Evolutionary conservation across 140 eudicot genomes (phyloP), one percentile per base, ranked within the genome.

Genomic region (Stevia rebaudiana): DNA sequence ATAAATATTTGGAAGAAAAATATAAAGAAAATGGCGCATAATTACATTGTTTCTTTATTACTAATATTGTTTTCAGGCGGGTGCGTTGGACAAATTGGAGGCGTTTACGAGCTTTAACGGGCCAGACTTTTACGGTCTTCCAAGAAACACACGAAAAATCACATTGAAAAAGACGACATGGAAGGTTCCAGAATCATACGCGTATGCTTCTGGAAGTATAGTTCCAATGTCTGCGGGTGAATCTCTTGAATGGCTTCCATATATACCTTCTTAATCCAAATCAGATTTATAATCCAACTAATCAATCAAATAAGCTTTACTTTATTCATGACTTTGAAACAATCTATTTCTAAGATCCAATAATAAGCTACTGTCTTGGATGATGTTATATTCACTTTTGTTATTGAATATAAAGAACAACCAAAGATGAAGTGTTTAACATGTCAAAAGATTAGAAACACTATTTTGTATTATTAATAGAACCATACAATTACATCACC

Each of bases 51-150:
- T 12, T 25, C 28, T 68, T 8, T 33, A 3, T 9, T 54, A 1
- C 0, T 66, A 44, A 53, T 30, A 42, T 35, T 56, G 47, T 39
- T 43, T 21, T 47, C 79, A 91, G 98, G 98, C 89, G n/a, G 90
- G 90, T 65, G 98, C 95, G 46, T 69, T 92, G 9, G 98, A 92
- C 84, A 88, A 92, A 83, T 67, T 92, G 54, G 98, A 92, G 74
- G 97, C 94, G 2, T 92, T 92, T 56, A 83, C 97, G 7, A 92
- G 98, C 82, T 88, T 92, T 67, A 92, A 92, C 47, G 98, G 98
- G 23, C 98, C 98, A 19, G 98, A 92, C 71, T 88, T 92, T 46
- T 92, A 92, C 23, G 95, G 95, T 67, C 94, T 92, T 36, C 98
- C 97, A 19, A 77, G 98, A 75, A 92, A 92, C 80, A 81, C 83